These are phyloP conservation scores for Durusdinium trenchii DNA, from an alignment of 73 alveolate species.

Conservation along the genomic window DNA sequence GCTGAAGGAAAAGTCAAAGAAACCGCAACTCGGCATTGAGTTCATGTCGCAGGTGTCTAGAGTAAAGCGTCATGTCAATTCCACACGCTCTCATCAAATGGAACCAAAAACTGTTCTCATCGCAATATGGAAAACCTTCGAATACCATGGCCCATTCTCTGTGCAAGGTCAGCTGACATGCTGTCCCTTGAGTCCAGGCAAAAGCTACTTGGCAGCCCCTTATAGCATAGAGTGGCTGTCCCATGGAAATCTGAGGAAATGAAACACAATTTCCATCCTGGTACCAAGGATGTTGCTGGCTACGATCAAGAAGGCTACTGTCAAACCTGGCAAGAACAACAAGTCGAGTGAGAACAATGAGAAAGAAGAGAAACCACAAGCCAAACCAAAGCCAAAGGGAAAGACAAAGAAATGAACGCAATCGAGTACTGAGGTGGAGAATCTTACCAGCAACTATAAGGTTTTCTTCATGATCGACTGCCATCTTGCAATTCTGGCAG, in stretches of 20 bases:
- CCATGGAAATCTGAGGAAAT: too few species aligned
- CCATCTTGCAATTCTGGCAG: too few species aligned
- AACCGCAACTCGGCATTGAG: conserved; percentile 14
- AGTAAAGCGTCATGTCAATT: too few species aligned
- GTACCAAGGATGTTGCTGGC: conserved; percentile 10
- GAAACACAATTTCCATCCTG: too few species aligned
- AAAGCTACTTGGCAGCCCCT: conserved; percentile 4
- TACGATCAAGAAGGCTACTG: background rate
- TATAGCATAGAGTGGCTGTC: too few species aligned
- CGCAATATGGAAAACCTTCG: background rate
- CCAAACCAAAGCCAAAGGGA: background rate
- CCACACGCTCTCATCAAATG: too few species aligned
- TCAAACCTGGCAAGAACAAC: background rate
- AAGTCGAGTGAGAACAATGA: background rate
- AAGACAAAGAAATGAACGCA: background rate
- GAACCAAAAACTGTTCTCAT: background rate
- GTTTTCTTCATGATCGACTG: too few species aligned
- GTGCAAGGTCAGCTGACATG: conserved; percentile 29
- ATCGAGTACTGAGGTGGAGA: too few species aligned
- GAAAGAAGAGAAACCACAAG: background rate
- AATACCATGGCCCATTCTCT: background rate
- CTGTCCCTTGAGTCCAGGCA: conserved; percentile 46
- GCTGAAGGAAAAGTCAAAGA: background rate
- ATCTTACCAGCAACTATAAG: background rate
- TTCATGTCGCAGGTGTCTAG: background rate